Percentiles rank a stretch among this genome's conserved stretches.
Evolutionary conservation across 2,329 filamentous ascomycete genomes (phyloP).

Genomic region (Venturia asperata): DNA sequence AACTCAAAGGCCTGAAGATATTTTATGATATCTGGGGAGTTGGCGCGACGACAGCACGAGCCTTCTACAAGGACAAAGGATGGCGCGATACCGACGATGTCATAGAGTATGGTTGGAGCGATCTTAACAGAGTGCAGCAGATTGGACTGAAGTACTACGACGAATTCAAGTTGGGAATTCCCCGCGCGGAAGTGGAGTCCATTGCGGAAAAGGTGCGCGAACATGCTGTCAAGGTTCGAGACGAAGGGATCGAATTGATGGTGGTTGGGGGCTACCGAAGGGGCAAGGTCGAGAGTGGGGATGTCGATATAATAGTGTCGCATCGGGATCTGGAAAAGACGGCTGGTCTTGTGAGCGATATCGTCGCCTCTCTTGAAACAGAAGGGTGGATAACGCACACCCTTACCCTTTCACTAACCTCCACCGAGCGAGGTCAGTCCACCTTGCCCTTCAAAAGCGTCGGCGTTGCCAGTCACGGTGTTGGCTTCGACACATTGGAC

Average conservation of each 20-base stretch:
- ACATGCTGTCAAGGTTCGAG: constrained; percentile 59
- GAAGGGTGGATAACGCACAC: constrained; percentile 73
- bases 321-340: constrained; percentile 68
- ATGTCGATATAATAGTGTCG: constrained; percentile 79
- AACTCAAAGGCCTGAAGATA: constrained; percentile 54
- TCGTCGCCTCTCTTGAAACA: constrained; percentile 64
- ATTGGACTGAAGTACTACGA: constrained; percentile 93
- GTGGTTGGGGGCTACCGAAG: constrained; percentile 78
- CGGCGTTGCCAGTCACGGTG: constrained; percentile 62
- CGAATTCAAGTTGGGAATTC: constrained; percentile 67
- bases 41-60: constrained; percentile 67
- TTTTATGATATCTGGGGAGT: constrained; percentile 95
- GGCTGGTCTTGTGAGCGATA: constrained; percentile 58
- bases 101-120: constrained; percentile 71
- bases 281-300: constrained; percentile 65
- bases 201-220: constrained; percentile 58
- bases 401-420: constrained; percentile 60
- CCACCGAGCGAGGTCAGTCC: constrained; percentile 65
- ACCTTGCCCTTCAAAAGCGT: constrained; percentile 48
- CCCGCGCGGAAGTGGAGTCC: constrained; percentile 62
- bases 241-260: constrained; percentile 48
- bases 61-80: constrained; percentile 68
- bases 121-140: constrained; percentile 72
- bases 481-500: constrained; percentile 81
- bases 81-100: constrained; percentile 85